Evolutionary conservation across 2,329 filamentous ascomycete species (phyloP).

Genomic region (Talaromyces sp.): DNA sequence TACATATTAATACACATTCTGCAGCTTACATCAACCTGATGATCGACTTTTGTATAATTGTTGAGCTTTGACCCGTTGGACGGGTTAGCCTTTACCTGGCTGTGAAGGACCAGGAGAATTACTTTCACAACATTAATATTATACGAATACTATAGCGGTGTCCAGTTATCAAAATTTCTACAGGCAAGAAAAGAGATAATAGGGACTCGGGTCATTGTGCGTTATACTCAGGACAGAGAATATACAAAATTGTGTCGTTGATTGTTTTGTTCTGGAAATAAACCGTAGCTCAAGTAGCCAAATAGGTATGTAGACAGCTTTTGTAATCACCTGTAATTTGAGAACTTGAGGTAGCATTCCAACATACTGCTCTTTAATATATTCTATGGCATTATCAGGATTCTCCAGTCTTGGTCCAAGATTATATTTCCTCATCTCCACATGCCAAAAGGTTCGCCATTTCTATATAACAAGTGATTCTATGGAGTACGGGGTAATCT

Average conservation of each 20-base stretch:
- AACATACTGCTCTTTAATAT: neutral
- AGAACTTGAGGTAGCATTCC: neutral
- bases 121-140: neutral
- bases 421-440: neutral
- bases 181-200: neutral
- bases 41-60: neutral
- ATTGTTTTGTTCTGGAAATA: neutral
- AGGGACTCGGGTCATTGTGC: neutral
- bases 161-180: neutral
- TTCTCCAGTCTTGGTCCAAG: neutral
- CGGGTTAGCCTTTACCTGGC: neutral
- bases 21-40: neutral
- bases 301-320: neutral
- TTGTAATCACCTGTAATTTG: neutral
- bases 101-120: neutral
- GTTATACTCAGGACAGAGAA: neutral
- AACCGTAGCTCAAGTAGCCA: neutral
- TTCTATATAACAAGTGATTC: neutral
- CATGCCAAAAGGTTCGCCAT: neutral
- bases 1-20: neutral
- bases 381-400: neutral
- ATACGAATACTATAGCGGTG: neutral
- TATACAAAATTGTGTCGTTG: neutral
- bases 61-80: neutral
- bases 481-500: neutral